Percentiles rank a stretch among this genome's conserved stretches.
These are phyloP conservation scores for Triticum dicoccoides DNA, from an alignment of 176 grass and related monocot species.

Conservation along the genomic window DNA sequence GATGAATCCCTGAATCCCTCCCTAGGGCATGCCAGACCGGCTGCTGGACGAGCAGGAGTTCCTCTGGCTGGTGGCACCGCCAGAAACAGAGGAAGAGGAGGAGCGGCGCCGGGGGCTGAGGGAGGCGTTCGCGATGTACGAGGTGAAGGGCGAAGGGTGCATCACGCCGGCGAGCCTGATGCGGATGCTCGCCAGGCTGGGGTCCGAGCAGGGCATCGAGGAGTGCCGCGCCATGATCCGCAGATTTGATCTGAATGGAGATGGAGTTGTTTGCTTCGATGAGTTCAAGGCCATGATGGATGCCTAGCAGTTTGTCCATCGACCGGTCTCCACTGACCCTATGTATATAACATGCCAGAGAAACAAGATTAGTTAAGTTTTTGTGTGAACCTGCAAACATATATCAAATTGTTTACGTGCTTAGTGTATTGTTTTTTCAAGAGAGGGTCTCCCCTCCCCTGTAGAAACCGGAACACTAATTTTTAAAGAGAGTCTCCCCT, in stretches of 20 bases:
- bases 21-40: neutral
- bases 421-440: no score
- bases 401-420: no score
- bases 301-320: neutral
- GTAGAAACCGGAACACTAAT: no score
- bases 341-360: no score
- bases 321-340: no score
- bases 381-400: no score
- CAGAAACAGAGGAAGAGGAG: neutral
- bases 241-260: constrained; percentile 40
- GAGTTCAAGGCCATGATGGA: constrained; percentile 45
- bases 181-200: constrained; percentile 23
- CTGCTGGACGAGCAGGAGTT: constrained; percentile 32
- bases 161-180: constrained; percentile 46
- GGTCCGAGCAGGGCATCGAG: constrained; percentile 20
- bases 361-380: no score
- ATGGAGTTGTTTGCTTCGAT: constrained; percentile 30
- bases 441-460: no score
- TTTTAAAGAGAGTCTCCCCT: no score
- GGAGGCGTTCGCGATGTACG: constrained; percentile 37
- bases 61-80: neutral
- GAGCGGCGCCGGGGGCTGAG: neutral
- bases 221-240: constrained; percentile 37
- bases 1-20: no score
- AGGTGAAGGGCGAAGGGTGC: constrained; percentile 25